Percentiles rank a stretch among this genome's conserved stretches.
Evolutionary conservation across 768 basidiomycete species (phyloP).

Genomic region (Pulveroboletus sp.): DNA sequence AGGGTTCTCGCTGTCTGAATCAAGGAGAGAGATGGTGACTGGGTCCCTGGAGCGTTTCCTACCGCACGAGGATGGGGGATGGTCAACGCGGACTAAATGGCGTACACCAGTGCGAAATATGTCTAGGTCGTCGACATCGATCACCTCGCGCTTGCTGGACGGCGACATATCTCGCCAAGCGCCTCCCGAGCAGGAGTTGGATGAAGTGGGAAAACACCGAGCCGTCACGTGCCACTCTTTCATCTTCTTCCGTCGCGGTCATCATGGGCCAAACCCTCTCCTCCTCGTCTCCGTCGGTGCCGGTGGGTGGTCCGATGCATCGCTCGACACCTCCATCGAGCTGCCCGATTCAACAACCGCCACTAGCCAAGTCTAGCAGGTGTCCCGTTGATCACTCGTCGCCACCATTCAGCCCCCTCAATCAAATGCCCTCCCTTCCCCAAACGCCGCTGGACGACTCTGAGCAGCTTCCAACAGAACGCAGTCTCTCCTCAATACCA

Average conservation of each 20-base stretch:
- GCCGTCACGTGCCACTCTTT: constrained; percentile 10
- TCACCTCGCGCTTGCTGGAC: constrained; percentile 12
- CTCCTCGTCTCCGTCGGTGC: constrained; percentile 4
- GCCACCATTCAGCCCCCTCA: constrained; percentile 56
- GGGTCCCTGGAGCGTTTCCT: constrained; percentile 10
- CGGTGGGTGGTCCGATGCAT: constrained; percentile 12
- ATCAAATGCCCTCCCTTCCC: constrained; percentile 85
- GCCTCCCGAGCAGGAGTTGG: no score
- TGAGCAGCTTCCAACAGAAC: constrained; percentile 60
- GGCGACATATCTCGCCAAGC: background rate
- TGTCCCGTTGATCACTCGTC: constrained; percentile 61
- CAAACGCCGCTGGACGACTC: constrained; percentile 58
- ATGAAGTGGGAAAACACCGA: constrained; percentile 1
- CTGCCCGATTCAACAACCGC: constrained; percentile 43
- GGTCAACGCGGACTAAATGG: constrained; percentile 15
- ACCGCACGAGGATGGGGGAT: constrained; percentile 4
- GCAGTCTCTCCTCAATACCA: constrained; percentile 83
- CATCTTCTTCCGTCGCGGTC: background rate
- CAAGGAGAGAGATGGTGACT: constrained; percentile 14
- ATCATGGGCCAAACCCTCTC: constrained; percentile 20
- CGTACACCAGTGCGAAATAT: constrained; percentile 17
- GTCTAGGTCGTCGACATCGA: constrained; percentile 26
- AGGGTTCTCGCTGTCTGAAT: constrained; percentile 12
- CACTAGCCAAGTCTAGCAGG: constrained; percentile 25
- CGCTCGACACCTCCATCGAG: constrained; percentile 8